Percentiles rank a stretch among this genome's conserved stretches.
Conservation (phyloP, 2,329 filamentous ascomycete genomes). For the Drechslera avenae region DNA sequence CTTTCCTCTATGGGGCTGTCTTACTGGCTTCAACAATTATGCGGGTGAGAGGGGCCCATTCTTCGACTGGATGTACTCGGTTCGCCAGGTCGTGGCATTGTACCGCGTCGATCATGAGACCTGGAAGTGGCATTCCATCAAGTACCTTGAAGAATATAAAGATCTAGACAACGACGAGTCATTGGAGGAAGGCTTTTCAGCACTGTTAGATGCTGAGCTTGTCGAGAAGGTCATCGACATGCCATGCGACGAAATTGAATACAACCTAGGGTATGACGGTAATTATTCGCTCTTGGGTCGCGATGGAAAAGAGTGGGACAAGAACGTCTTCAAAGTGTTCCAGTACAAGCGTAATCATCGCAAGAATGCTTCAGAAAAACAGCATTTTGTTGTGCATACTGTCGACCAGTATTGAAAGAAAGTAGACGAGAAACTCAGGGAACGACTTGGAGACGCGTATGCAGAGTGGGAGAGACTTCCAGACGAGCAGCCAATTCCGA, state of each 20-base stretch:
- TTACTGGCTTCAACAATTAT: not conserved
- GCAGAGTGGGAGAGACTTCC: not conserved
- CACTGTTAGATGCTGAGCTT: not conserved
- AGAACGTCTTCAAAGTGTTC: not conserved
- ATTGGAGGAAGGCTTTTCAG: not conserved
- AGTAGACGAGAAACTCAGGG: not conserved
- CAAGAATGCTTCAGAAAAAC: not conserved
- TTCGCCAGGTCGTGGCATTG: conserved; percentile 7
- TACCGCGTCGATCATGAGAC: not conserved
- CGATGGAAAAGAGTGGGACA: not conserved
- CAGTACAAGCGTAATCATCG: not conserved
- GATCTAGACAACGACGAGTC: not conserved
- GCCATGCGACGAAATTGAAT: not conserved
- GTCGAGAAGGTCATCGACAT: conserved; percentile 1
- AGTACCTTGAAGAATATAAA: not conserved
- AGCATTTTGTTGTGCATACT: conserved; percentile 2
- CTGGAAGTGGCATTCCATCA: not conserved
- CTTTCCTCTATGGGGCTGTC: conserved; percentile 3
- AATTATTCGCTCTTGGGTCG: not conserved
- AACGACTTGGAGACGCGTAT: not conserved
- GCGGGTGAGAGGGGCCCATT: not conserved
- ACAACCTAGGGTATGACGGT: not conserved
- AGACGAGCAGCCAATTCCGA: not conserved
- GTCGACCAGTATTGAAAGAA: not conserved
- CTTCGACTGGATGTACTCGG: conserved; percentile 5